Conservation (phyloP, 371 early-diverging fungal genomes). For the Rhizopus arrhizus region DNA sequence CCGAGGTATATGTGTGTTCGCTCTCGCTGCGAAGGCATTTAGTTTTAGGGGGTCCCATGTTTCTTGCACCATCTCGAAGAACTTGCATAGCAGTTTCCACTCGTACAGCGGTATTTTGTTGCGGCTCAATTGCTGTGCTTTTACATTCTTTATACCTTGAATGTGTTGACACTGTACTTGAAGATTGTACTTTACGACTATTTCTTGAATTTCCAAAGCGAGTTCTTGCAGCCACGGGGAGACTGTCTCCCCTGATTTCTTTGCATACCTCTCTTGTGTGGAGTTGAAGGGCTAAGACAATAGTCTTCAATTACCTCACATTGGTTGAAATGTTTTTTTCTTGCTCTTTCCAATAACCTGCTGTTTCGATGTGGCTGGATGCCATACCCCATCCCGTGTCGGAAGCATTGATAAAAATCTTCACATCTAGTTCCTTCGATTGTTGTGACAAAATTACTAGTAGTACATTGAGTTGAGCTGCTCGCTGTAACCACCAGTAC, state of each 20-base stretch:
- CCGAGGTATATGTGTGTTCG: slow-evolving; percentile 12
- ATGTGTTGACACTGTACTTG: slow-evolving; percentile 4
- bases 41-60: background rate
- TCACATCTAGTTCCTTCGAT: background rate
- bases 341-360: slow-evolving; percentile 11
- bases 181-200: slow-evolving; percentile 3
- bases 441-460: background rate
- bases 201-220: slow-evolving; percentile 5
- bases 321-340: slow-evolving; percentile 11
- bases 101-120: slow-evolving; percentile 9
- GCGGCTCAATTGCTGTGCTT: slow-evolving; percentile 7
- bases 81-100: background rate
- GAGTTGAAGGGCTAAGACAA: background rate
- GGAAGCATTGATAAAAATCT: background rate
- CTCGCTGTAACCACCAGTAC: slow-evolving; percentile 7
- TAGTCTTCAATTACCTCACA: background rate
- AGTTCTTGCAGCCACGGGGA: slow-evolving; percentile 3
- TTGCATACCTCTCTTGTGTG: background rate
- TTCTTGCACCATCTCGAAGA: background rate
- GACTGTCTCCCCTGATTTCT: slow-evolving; percentile 8
- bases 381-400: background rate
- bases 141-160: background rate
- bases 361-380: background rate
- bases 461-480: slow-evolving; percentile 4
- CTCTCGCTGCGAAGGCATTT: slow-evolving; percentile 32